A percentile compares a stretch with the other conserved stretches of the same genome.
These are phyloP conservation scores for Candida nonsorbophila DNA, from an alignment of 805 yeast genomes.

Conservation along the genomic window DNA sequence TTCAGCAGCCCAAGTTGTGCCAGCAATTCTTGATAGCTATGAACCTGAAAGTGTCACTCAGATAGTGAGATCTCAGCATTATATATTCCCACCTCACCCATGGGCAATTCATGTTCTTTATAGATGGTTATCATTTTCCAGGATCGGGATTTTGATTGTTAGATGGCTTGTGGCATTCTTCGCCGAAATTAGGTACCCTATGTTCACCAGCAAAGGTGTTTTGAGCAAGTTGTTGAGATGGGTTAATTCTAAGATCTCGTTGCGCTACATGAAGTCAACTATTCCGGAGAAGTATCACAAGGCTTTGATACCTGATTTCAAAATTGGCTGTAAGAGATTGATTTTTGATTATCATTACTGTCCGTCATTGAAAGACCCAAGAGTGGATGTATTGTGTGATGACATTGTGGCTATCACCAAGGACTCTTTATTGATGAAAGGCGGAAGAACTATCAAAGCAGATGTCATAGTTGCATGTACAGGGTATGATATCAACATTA, in stretches of 20 bases:
- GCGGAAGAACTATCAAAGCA: conserved; percentile 23
- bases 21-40: conserved; percentile 24
- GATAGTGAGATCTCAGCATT: conserved; percentile 30
- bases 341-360: conserved; percentile 33
- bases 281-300: conserved; percentile 31
- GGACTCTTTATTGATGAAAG: conserved; percentile 20
- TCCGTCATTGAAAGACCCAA: conserved; percentile 25
- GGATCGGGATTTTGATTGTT: conserved; percentile 21
- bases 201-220: conserved; percentile 25
- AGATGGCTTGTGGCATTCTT: conserved; percentile 20
- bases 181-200: conserved; percentile 32
- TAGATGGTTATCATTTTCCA: conserved; percentile 16
- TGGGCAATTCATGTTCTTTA: conserved; percentile 14
- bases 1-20: conserved; percentile 37
- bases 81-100: conserved; percentile 35
- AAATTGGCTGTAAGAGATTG: conserved; percentile 38
- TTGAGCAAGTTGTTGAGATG: conserved; percentile 21
- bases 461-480: conserved; percentile 40
- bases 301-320: conserved; percentile 29
- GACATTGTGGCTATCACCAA: conserved; percentile 21
- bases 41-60: conserved; percentile 23
- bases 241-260: conserved; percentile 13
- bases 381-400: conserved; percentile 18
- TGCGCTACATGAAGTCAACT: conserved; percentile 19
- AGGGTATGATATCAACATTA: conserved; percentile 25